These are phyloP conservation scores for Populus euphratica DNA, from an alignment of 345 rosid genomes.

Conservation along the genomic window DNA sequence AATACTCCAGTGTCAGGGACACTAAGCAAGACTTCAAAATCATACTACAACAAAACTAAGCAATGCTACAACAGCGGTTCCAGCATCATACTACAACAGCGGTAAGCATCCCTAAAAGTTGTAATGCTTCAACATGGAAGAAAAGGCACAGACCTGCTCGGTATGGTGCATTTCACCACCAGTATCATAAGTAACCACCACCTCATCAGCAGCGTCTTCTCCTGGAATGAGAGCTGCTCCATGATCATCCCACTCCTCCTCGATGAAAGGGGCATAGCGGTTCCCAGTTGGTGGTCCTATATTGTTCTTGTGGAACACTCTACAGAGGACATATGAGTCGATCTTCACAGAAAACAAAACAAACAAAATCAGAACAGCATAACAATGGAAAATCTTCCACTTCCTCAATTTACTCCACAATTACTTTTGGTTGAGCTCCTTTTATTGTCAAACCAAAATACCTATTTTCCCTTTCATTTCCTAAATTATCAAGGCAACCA, in stretches of 20 bases:
- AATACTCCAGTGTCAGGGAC: too few relatives aligned
- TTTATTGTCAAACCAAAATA: slow-evolving; percentile 8
- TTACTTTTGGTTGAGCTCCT: neutral
- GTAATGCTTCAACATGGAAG: neutral
- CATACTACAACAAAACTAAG: too few relatives aligned
- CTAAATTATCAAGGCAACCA: neutral
- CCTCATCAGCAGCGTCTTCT: slow-evolving; percentile 42
- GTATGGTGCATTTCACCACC: slow-evolving; percentile 23
- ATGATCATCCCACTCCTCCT: slow-evolving; percentile 78
- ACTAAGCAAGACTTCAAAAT: too few relatives aligned
- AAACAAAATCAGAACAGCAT: slow-evolving; percentile 1
- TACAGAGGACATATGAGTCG: slow-evolving; percentile 76
- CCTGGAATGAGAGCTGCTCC: slow-evolving; percentile 53
- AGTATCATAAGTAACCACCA: slow-evolving; percentile 26
- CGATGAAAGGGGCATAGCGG: slow-evolving; percentile 71
- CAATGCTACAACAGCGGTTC: too few relatives aligned
- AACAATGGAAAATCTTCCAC: neutral
- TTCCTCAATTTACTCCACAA: neutral
- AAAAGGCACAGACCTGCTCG: slow-evolving; percentile 43
- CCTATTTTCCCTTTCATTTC: neutral
- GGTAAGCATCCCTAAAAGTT: neutral
- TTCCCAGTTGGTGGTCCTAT: slow-evolving; percentile 89
- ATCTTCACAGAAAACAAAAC: slow-evolving; percentile 31
- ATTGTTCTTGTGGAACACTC: slow-evolving; percentile 84
- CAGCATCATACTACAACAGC: neutral